phyloP scores from a whole-genome alignment of 2,329 filamentous ascomycete species.

The Lachnellula occidentalis region DNA sequence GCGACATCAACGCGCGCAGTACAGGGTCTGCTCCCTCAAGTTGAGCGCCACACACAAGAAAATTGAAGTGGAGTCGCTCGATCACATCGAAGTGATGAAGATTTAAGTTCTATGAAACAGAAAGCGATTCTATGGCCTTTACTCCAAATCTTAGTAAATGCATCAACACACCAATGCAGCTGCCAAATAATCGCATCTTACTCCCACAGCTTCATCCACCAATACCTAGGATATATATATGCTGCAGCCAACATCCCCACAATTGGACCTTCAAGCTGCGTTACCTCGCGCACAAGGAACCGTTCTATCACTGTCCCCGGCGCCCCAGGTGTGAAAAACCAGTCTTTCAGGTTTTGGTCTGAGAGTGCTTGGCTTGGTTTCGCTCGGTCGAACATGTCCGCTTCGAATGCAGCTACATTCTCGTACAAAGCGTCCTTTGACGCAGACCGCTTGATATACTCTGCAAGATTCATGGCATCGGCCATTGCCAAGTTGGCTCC shows the following conservation, averaged over 20 bases:
- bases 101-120: no score
- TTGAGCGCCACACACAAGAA: no score
- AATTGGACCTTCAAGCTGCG: constrained; percentile 3
- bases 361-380: constrained; percentile 5
- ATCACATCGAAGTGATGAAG: no score
- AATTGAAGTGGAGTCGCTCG: no score
- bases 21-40: no score
- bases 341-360: constrained; percentile 5
- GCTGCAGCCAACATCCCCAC: background rate
- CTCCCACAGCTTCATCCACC: background rate
- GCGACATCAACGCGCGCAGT: no score
- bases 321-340: constrained; percentile 12
- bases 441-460: constrained; percentile 29
- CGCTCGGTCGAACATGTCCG: constrained; percentile 25
- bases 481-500: constrained; percentile 34
- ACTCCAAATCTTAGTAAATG: no score
- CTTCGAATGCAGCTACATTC: constrained; percentile 6
- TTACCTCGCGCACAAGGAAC: constrained; percentile 7
- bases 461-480: constrained; percentile 37
- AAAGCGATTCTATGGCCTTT: no score
- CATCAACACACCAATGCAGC: no score
- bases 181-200: no score
- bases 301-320: constrained; percentile 10
- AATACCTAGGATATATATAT: background rate
- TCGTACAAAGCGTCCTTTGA: background rate